Evolutionary conservation across 805 yeast species (phyloP), one percentile per base, ranked within the genome.

Genomic region (Lachancea meyersii): DNA sequence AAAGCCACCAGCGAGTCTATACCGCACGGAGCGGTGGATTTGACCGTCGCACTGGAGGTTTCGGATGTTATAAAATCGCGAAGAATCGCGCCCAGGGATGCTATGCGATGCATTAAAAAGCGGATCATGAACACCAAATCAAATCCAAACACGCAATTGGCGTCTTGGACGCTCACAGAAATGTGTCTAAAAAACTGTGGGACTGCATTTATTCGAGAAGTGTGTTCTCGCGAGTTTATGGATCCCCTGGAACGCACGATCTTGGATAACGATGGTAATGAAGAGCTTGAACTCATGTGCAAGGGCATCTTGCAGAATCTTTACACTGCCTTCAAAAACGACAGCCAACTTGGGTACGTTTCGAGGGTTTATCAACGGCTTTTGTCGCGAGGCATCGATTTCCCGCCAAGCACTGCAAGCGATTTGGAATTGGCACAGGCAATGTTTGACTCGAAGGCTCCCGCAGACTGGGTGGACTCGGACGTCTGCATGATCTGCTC

Each of bases 391-490:
- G 89, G 82, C 7, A 77, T 76, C 51, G 67, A 71, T 41, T 87
- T 89, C 55, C 95, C 95, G 1, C 21, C 38, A 20, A 67, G 66
- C 13, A 39, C 49, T 18, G 11, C 44, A 3, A 26, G 40, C 6
- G 52, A 50, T 19, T 33, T 48, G 8, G 58, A 49, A 13, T 64
- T 74, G 36, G 62, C 67, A 19, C 54, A 70, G 27, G 69, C 73
- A 4, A 78, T 89, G 60, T 77, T 91, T 38, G 97, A 91, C 54
- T 77, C 96, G 1, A 83, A 79, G 48, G 89, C 89, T 4, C 97
- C 98, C 1, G 97, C 98, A 0, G 97, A 88, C 53, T 93, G 98
- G 98, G 81, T 85, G 18, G 98, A 93, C 57, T 83, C 89, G 9
- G 95, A 87, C 53, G 86, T 86, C 3, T 93, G 98, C 63, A 89